phyloP scores from a whole-genome alignment of 2,329 filamentous ascomycete genomes.

The Diaporthe sp. region DNA sequence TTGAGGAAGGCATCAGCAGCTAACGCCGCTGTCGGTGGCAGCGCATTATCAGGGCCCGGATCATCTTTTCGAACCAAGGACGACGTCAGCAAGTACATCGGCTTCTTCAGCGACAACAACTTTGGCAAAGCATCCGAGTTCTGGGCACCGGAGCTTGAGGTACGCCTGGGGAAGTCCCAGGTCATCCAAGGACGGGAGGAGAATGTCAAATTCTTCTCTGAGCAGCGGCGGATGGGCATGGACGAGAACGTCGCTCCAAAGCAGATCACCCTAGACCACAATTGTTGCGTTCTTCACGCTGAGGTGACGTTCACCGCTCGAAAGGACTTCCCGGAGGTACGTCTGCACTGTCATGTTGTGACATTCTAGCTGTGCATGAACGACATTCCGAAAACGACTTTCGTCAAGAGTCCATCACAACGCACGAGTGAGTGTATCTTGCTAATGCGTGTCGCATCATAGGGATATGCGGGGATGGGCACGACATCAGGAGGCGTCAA shows the following conservation, averaged over 20 bases:
- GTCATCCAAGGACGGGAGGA: not conserved
- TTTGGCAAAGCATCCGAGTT: slow-evolving; percentile 20
- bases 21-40: not conserved
- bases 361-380: too few relatives aligned
- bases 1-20: not conserved
- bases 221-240: not conserved
- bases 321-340: slow-evolving; percentile 7
- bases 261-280: slow-evolving; percentile 3
- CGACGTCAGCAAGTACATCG: not conserved
- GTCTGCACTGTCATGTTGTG: not conserved
- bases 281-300: slow-evolving; percentile 9
- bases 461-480: slow-evolving; percentile 4
- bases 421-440: not conserved
- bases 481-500: slow-evolving; percentile 2
- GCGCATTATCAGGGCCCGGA: not conserved
- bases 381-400: too few relatives aligned
- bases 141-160: not conserved
- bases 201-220: not conserved
- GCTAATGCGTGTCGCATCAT: not conserved
- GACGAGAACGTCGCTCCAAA: not conserved
- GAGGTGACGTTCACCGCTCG: not conserved
- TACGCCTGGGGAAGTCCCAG: not conserved
- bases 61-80: not conserved
- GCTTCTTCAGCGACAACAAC: slow-evolving; percentile 10
- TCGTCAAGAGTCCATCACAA: not conserved